Evolutionary conservation across 1,284 basidiomycete genomes (phyloP).

Genomic region (Coniophora puteana): DNA sequence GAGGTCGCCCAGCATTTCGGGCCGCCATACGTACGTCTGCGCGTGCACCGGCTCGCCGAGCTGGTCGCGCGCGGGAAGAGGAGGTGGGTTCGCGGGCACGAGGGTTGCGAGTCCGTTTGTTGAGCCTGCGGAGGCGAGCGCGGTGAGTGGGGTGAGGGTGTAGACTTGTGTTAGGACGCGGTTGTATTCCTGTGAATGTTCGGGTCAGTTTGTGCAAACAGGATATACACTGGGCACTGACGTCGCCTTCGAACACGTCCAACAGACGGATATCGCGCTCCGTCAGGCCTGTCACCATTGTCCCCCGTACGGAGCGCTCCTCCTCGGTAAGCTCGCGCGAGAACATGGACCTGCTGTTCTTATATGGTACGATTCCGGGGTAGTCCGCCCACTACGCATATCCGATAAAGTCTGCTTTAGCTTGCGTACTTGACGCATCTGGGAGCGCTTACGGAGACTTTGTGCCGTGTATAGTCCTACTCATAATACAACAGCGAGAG

Average conservation of each 20-base stretch:
- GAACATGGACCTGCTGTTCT: constrained; percentile 41
- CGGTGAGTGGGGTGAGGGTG: too few relatives aligned
- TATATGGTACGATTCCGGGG: constrained; percentile 68
- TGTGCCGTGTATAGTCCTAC: constrained; percentile 77
- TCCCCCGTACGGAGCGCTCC: constrained; percentile 63
- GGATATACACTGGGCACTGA: constrained; percentile 35
- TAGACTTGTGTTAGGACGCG: too few relatives aligned
- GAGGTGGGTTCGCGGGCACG: constrained; percentile 37
- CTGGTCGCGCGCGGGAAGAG: constrained; percentile 34
- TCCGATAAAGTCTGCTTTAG: neutral
- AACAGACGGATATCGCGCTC: constrained; percentile 53
- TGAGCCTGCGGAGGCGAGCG: too few relatives aligned
- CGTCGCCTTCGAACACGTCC: constrained; percentile 79
- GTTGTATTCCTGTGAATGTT: constrained; percentile 64
- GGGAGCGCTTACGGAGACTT: constrained; percentile 38
- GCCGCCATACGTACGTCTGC: constrained; percentile 74
- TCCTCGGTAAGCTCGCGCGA: constrained; percentile 40
- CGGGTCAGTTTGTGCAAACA: constrained; percentile 2
- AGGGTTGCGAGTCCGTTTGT: constrained; percentile 26
- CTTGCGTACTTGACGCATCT: neutral
- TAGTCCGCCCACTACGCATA: constrained; percentile 66
- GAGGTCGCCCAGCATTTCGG: too few relatives aligned
- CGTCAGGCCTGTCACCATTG: constrained; percentile 64
- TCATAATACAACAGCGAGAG: too few relatives aligned
- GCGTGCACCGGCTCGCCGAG: constrained; percentile 38